Base-by-base conservation (phyloP, 306 rosid species). In the Vigna radiata region DNA sequence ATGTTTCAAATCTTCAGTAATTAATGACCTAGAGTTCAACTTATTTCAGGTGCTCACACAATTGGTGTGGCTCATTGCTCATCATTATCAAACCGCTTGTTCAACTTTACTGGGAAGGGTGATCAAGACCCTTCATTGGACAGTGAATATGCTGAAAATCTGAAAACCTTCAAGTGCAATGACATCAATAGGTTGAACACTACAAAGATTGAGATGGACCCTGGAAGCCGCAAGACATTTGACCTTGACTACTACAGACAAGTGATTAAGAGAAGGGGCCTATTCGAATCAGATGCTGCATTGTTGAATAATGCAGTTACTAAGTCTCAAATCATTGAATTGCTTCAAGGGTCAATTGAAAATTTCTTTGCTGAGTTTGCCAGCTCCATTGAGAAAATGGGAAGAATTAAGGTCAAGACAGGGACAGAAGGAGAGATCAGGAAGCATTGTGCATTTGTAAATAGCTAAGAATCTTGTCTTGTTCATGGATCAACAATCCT, bases 51-150 rank as follows among this genome's bases (percentile, higher is more conserved):
- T 68, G 95, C 95, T 59, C 98, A 95, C 86, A 95, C 97, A 18
- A 90, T 90, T 60, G 98, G 98, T 8, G 68, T 95, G 4, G 37
- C 97, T 16, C 93, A 82, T n/a, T 95, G 98, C 79, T 1, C 90
- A 5, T 83, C 96, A 68, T 83, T 95, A 59, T 63, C 88, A 12
- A 81, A 17, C 47, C 90, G 98, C 0, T 77, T 95, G 13, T 92
- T 66, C 86, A 92, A 92, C 55, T 95, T 95, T 77, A 89, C 91
- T 8, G 98, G 97, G 0, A 82, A 54, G 58, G 93, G 96, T 7
- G 93, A 84, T 77, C 88, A 89, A 83, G 98, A 95, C 84, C 98
- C 98, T 0, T 65, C 91, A 17, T 79, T 95, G 4, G 93, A 95
- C 82, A 83, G 89, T 44, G 85, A 89, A 55, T 92, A 95, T 78